Percentiles rank a stretch among this genome's conserved stretches.
These are phyloP conservation scores for Priceomyces carsonii DNA, from an alignment of 805 yeast genomes.

Conservation along the genomic window DNA sequence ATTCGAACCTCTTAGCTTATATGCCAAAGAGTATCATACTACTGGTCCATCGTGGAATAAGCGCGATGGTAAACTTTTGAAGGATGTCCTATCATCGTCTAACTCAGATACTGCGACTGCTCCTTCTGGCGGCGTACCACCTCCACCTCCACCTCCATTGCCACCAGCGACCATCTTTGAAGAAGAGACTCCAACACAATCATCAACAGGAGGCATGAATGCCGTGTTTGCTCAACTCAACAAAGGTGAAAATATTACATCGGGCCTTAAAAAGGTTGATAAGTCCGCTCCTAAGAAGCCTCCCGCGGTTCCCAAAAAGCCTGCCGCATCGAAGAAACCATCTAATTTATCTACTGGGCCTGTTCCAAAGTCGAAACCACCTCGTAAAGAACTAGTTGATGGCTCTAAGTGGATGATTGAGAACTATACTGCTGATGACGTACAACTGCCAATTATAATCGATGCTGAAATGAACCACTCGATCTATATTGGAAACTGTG, in stretches of 20 bases:
- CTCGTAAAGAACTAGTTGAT: constrained; percentile 71
- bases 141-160: constrained; percentile 93
- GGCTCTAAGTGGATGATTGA: constrained; percentile 85
- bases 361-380: constrained; percentile 43
- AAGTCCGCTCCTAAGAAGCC: constrained; percentile 77
- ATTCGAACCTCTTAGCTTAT: constrained; percentile 68
- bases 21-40: constrained; percentile 75
- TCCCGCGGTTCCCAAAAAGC: constrained; percentile 50
- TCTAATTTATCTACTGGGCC: constrained; percentile 48
- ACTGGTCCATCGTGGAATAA: constrained; percentile 85
- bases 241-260: constrained; percentile 81
- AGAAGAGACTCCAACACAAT: constrained; percentile 13
- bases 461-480: constrained; percentile 87
- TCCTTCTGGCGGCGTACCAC: constrained; percentile 44
- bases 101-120: constrained; percentile 24
- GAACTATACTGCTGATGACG: constrained; percentile 59
- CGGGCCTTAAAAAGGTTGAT: constrained; percentile 88
- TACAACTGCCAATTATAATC: constrained; percentile 60
- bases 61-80: constrained; percentile 56
- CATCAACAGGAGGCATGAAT: constrained; percentile 56
- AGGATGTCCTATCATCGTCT: constrained; percentile 40
- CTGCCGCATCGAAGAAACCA: constrained; percentile 86
- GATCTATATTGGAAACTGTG: constrained; percentile 82
- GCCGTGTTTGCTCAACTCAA: constrained; percentile 93
- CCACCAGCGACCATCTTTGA: constrained; percentile 73